Percentiles rank a stretch among this genome's conserved stretches.
These are phyloP conservation scores for Cryptococcus neoformans DNA, from an alignment of 1,284 basidiomycete genomes.

Conservation along the genomic window DNA sequence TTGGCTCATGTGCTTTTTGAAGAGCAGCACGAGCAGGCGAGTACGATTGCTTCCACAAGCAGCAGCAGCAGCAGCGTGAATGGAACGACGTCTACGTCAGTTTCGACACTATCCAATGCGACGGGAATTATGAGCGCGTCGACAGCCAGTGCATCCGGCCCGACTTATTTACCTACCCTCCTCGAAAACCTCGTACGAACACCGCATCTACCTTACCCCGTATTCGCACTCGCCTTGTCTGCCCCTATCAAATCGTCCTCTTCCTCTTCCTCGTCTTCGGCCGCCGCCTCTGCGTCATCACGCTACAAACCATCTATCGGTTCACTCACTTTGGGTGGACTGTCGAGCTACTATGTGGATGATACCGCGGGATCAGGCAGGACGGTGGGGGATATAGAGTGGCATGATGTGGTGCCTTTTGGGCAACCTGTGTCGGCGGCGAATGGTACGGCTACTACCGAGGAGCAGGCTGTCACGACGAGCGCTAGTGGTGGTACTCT, in stretches of 20 bases:
- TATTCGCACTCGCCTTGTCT: conserved; percentile 35
- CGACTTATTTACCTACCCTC: conserved; percentile 31
- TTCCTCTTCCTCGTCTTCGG: conserved; percentile 15
- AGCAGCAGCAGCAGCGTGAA: background rate
- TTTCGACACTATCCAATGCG: background rate
- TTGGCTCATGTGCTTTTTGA: conserved; percentile 18
- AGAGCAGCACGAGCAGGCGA: background rate
- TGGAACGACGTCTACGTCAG: background rate
- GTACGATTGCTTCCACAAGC: conserved; percentile 1
- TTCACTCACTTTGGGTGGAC: conserved; percentile 39
- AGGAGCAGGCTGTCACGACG: background rate
- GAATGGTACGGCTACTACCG: conserved; percentile 3
- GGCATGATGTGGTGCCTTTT: conserved; percentile 40
- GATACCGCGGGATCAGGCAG: conserved; percentile 14
- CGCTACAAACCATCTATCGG: conserved; percentile 22
- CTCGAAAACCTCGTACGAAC: conserved; percentile 33
- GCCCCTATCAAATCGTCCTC: conserved; percentile 16
- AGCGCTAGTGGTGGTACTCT: background rate
- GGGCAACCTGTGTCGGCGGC: conserved; percentile 10
- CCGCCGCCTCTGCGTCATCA: conserved; percentile 13
- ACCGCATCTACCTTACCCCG: conserved; percentile 31
- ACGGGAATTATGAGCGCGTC: background rate
- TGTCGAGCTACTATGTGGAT: conserved; percentile 30
- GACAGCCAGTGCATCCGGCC: background rate
- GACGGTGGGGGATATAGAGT: conserved; percentile 37